Evolutionary conservation across 2,329 filamentous ascomycete genomes (phyloP).

Genomic region (Epicoccum nigrum): DNA sequence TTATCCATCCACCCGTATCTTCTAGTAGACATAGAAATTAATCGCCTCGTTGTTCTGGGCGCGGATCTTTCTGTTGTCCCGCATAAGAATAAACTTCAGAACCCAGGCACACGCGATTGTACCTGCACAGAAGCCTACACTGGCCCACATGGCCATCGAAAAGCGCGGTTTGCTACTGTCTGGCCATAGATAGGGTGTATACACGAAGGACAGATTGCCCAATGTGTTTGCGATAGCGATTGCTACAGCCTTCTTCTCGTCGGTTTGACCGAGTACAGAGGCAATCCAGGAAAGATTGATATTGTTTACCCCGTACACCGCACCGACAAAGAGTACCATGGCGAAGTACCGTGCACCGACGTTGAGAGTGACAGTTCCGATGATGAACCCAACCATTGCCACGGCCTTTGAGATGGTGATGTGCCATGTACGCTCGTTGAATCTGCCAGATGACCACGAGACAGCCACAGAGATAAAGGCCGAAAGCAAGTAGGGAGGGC

Average conservation of each 20-base stretch:
- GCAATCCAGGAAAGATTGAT: constrained; percentile 50
- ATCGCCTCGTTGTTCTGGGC: constrained; percentile 21
- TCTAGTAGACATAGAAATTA: constrained; percentile 31
- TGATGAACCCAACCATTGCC: constrained; percentile 39
- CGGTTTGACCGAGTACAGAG: constrained; percentile 47
- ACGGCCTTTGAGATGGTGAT: constrained; percentile 34
- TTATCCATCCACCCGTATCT: background rate
- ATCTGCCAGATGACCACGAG: constrained; percentile 33
- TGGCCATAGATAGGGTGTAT: constrained; percentile 26
- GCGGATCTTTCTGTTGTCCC: constrained; percentile 30
- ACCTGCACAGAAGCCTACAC: constrained; percentile 20
- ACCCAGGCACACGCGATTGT: constrained; percentile 23
- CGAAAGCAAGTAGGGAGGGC: constrained; percentile 42
- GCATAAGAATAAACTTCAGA: constrained; percentile 23
- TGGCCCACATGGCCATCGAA: constrained; percentile 22
- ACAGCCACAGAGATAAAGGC: constrained; percentile 30
- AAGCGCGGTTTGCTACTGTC: constrained; percentile 18
- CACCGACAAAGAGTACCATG: constrained; percentile 40
- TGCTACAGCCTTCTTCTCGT: constrained; percentile 50
- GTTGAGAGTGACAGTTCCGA: constrained; percentile 34
- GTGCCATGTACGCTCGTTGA: constrained; percentile 42
- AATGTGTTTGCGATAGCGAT: constrained; percentile 50
- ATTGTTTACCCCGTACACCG: constrained; percentile 40
- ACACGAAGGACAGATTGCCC: constrained; percentile 48
- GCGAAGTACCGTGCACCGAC: constrained; percentile 39